These are phyloP conservation scores for Euphorbia corollata DNA, from an alignment of 441 rosid genomes.

Conservation along the genomic window DNA sequence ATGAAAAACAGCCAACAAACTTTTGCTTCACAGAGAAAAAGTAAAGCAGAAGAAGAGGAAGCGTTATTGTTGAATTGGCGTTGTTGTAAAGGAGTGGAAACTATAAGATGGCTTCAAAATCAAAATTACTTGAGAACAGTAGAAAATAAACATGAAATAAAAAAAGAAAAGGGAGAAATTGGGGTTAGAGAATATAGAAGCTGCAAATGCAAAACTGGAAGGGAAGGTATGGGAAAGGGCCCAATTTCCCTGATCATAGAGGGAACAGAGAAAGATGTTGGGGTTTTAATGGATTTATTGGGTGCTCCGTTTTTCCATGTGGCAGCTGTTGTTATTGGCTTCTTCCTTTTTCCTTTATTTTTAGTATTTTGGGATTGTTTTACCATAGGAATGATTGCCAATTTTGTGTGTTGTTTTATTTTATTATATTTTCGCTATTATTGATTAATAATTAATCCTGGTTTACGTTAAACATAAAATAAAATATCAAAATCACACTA, in stretches of 20 bases:
- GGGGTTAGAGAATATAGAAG: neutral
- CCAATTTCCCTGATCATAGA: neutral
- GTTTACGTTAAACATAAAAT: too few species aligned
- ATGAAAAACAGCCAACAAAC: neutral
- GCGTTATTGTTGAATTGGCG: constrained; percentile 10
- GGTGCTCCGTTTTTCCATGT: constrained; percentile 3
- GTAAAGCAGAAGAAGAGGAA: neutral
- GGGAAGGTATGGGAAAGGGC: neutral
- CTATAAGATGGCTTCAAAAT: neutral
- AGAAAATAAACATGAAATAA: too few species aligned
- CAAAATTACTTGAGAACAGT: too few species aligned
- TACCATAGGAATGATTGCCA: neutral
- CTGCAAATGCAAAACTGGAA: neutral
- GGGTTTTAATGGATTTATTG: neutral
- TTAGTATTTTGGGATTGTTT: neutral
- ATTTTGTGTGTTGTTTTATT: neutral
- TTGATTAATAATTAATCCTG: neutral
- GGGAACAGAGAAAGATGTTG: neutral
- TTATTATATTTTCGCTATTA: neutral
- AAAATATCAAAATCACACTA: too few species aligned
- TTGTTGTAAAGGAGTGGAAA: constrained; percentile 17
- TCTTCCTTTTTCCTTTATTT: neutral
- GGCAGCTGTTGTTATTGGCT: neutral
- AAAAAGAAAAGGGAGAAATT: constrained; percentile 7
- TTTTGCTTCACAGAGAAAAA: neutral